Base-by-base conservation (phyloP, 2,329 filamentous ascomycete species). In the Aspergillus texensis region DNA sequence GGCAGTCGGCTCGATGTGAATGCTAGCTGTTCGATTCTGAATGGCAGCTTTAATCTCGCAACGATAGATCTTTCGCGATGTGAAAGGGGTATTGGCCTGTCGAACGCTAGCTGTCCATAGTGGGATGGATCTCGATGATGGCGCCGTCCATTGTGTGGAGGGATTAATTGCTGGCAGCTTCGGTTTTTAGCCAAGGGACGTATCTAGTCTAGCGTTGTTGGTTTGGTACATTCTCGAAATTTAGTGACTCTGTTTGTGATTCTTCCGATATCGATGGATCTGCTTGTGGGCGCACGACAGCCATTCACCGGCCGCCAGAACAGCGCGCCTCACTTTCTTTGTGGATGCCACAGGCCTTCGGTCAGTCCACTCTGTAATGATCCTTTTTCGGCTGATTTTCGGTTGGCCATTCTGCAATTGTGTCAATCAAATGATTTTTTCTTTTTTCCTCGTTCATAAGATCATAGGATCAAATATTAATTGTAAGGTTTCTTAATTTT, bases 321-420 rank as follows among this genome's bases (percentile, higher is more conserved):
- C 56, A 58, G 56, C 43, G 56, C 56, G 56, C 56, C 56, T 58
- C 56, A 58, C 56, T 58, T 58, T 58, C 45, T 58, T 34, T 45
- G 43, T 45, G 56, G 56, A 11, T 36, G 41, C 56, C 21, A 56
- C 53, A 36, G 53, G 53, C 53, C 53, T 11, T 41, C 30, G 21
- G 19, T 45, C 55, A 57, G 26, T 57, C 52, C 30, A 55, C 34
- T 55, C 52, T 19, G 52, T 12, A 36, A 43, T 28, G 16, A 3
- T 28, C 14, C 34, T 36, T 43, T 45, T 57, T 32, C 34, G 24
- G 55, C 10, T 21, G 36, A 19, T 32, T 32, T 16, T 48, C 39
- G 39, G 16, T 10, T 41, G 39, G 39, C 9, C n/a, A 19, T 48
- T 48, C 24, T 48, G 21, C 12, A 48, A 48, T 48, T 28, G 24